Percentiles rank a stretch among this genome's conserved stretches.
Evolutionary conservation across 2,329 filamentous ascomycete genomes (phyloP).

Genomic region (Gliomastix tumulicola): DNA sequence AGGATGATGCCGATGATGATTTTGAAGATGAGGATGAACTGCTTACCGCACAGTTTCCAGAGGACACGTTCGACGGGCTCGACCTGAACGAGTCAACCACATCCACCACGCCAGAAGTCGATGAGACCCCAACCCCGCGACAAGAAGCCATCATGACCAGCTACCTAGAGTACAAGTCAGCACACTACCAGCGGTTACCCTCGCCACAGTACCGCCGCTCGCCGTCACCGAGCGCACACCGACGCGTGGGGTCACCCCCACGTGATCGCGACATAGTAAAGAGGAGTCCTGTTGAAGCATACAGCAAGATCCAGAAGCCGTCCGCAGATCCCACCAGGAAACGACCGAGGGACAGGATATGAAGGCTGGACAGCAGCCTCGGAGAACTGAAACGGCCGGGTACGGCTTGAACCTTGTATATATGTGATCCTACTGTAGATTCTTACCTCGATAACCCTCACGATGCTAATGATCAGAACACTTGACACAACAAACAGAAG

Average conservation of each 20-base stretch:
- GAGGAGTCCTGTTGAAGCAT: conserved; percentile 37
- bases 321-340: conserved; percentile 29
- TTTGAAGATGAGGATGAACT: conserved; percentile 26
- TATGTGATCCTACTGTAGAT: conserved; percentile 30
- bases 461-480: conserved; percentile 18
- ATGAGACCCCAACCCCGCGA: conserved; percentile 34
- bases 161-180: conserved; percentile 24
- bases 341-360: conserved; percentile 29
- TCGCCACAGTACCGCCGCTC: conserved; percentile 23
- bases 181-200: conserved; percentile 21
- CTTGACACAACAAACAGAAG: no score
- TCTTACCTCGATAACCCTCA: conserved; percentile 25
- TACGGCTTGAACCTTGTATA: conserved; percentile 25
- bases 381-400: no score
- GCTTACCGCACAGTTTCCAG: conserved; percentile 28
- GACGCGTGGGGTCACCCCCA: conserved; percentile 12
- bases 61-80: conserved; percentile 26
- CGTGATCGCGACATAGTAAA: no score
- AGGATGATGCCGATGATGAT: conserved; percentile 10
- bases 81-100: conserved; percentile 11
- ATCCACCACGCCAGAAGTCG: no score
- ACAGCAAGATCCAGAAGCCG: conserved; percentile 41
- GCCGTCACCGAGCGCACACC: conserved; percentile 24
- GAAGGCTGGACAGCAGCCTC: conserved; percentile 30
- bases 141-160: conserved; percentile 23